phyloP scores from a whole-genome alignment of 2,329 filamentous ascomycete species.

The Microdochium bolleyi region DNA sequence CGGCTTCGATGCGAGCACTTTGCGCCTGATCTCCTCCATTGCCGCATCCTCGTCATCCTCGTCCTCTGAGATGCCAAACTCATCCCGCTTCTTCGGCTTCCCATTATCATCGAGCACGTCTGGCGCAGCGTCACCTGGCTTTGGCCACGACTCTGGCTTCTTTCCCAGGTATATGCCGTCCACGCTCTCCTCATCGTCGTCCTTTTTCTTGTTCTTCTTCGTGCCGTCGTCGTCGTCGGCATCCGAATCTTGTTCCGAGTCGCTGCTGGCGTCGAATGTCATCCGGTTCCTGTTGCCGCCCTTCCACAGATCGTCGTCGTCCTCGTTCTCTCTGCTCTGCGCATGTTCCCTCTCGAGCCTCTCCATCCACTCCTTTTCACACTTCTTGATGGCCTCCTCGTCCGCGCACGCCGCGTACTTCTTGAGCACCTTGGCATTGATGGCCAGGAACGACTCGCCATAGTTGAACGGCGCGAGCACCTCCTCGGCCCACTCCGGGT shows the following conservation, averaged over 20 bases:
- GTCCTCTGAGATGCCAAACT: slow-evolving; percentile 70
- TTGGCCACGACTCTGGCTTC: slow-evolving; percentile 30
- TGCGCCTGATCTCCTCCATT: slow-evolving; percentile 86
- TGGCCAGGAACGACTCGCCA: slow-evolving; percentile 79
- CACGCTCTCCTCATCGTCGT: slow-evolving; percentile 32
- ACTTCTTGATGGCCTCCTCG: slow-evolving; percentile 74
- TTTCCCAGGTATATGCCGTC: slow-evolving; percentile 57
- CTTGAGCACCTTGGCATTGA: slow-evolving; percentile 76
- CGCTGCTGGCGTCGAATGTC: slow-evolving; percentile 41
- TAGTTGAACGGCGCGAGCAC: slow-evolving; percentile 83
- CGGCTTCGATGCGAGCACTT: slow-evolving; percentile 84
- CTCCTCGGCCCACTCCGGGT: slow-evolving; percentile 81
- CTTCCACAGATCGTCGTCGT: slow-evolving; percentile 76
- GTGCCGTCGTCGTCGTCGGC: slow-evolving; percentile 36
- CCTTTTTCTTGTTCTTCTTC: slow-evolving; percentile 31
- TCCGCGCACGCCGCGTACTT: slow-evolving; percentile 78
- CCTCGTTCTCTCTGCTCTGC: slow-evolving; percentile 62
- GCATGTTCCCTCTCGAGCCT: slow-evolving; percentile 85
- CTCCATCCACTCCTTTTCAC: slow-evolving; percentile 81
- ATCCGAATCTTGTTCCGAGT: slow-evolving; percentile 39
- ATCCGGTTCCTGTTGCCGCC: slow-evolving; percentile 77
- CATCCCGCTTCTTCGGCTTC: slow-evolving; percentile 48
- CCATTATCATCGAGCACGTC: slow-evolving; percentile 27
- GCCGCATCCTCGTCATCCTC: slow-evolving; percentile 69
- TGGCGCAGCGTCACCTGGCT: slow-evolving; percentile 12